phyloP scores from a whole-genome alignment of 305 asterid genomes.

The Nicotiana rustica region DNA sequence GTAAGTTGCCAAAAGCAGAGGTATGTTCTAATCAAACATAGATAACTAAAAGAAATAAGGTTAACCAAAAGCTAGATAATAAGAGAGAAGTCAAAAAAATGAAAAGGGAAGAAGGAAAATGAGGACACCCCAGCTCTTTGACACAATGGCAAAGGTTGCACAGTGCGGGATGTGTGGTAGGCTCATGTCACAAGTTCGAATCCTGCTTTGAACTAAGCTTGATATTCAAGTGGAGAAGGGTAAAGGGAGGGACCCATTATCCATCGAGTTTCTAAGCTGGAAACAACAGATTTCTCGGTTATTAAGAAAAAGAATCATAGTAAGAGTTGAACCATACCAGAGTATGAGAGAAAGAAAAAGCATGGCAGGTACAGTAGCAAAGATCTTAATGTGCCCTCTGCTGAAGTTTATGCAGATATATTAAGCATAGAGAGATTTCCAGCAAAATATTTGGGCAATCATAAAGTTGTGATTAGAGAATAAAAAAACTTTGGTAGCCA shows the following conservation, averaged over 20 bases:
- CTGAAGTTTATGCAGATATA: conserved; percentile 6
- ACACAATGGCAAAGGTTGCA: not conserved
- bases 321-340: not conserved
- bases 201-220: not conserved
- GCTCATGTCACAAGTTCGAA: not conserved
- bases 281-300: not conserved
- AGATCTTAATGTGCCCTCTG: not conserved
- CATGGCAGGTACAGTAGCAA: not conserved
- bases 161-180: not conserved
- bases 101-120: not conserved
- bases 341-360: not conserved
- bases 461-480: not conserved
- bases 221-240: not conserved
- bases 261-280: not conserved
- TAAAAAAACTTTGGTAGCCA: not conserved
- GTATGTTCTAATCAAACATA: conserved; percentile 27
- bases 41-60: not conserved
- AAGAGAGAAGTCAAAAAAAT: not conserved
- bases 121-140: not conserved
- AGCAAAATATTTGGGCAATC: not conserved
- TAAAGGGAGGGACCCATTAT: not conserved
- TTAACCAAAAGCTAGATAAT: not conserved
- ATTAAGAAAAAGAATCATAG: not conserved
- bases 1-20: conserved; percentile 6
- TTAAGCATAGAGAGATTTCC: not conserved